Conservation (phyloP, 345 rosid genomes). For the Laguncularia racemosa region DNA sequence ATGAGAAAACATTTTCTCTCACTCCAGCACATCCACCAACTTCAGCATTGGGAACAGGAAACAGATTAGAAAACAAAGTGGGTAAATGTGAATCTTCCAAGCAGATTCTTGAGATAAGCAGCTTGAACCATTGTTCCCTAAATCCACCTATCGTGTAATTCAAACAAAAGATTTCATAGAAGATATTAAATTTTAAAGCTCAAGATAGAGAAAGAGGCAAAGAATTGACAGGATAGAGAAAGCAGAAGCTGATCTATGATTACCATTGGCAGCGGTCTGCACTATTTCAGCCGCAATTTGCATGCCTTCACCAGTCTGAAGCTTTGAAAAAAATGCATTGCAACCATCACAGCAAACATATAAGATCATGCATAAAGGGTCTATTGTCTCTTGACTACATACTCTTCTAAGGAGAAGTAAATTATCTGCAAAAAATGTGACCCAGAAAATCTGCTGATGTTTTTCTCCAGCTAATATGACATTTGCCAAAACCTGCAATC, state of each 20-base stretch:
- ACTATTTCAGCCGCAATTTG: slow-evolving; percentile 33
- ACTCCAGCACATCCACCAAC: slow-evolving; percentile 10
- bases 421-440: slow-evolving; percentile 35
- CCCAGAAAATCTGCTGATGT: slow-evolving; percentile 58
- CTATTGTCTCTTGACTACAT: slow-evolving; percentile 33
- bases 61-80: slow-evolving; percentile 31
- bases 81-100: slow-evolving; percentile 46
- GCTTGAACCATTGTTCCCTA: slow-evolving; percentile 69
- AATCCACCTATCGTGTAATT: slow-evolving; percentile 47
- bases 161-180: neutral
- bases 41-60: slow-evolving; percentile 7
- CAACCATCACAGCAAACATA: slow-evolving; percentile 57
- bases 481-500: slow-evolving; percentile 65
- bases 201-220: slow-evolving; percentile 1
- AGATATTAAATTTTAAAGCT: neutral
- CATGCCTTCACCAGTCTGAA: slow-evolving; percentile 45
- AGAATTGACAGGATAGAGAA: neutral
- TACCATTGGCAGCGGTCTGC: slow-evolving; percentile 30
- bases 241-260: slow-evolving; percentile 23
- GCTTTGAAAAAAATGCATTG: slow-evolving; percentile 23
- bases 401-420: slow-evolving; percentile 44
- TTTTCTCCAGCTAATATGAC: slow-evolving; percentile 54
- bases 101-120: slow-evolving; percentile 60
- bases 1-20: slow-evolving; percentile 22
- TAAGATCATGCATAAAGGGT: slow-evolving; percentile 62